phyloP scores from a whole-genome alignment of 495 filamentous ascomycete genomes.

The Melanomma pulvis-pyrius region DNA sequence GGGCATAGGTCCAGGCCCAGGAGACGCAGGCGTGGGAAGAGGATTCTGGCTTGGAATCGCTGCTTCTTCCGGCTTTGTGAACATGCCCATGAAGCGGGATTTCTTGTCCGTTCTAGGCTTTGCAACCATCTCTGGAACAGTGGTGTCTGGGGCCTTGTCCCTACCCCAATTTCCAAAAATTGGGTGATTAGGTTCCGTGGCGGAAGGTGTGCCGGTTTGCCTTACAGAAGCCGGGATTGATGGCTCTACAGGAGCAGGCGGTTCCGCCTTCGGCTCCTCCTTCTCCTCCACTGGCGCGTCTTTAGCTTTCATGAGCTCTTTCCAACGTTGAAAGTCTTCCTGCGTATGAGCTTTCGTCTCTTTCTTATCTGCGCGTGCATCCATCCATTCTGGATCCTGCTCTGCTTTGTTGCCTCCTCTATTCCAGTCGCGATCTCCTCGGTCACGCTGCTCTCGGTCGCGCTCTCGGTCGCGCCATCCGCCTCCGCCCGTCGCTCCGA shows the following conservation, averaged over 20 bases:
- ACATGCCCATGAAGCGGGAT: slow-evolving; percentile 84
- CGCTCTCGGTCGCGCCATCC: slow-evolving; percentile 53
- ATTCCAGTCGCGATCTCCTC: slow-evolving; percentile 41
- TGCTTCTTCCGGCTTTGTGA: slow-evolving; percentile 62
- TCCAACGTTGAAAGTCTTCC: slow-evolving; percentile 95
- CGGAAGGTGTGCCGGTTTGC: slow-evolving; percentile 51
- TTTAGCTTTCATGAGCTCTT: slow-evolving; percentile 82
- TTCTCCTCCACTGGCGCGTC: slow-evolving; percentile 54
- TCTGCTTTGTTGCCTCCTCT: slow-evolving; percentile 47
- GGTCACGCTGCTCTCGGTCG: slow-evolving; percentile 7
- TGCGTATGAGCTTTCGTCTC: slow-evolving; percentile 70
- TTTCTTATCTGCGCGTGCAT: slow-evolving; percentile 36
- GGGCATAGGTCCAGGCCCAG: slow-evolving; percentile 43
- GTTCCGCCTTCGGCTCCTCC: slow-evolving; percentile 36
- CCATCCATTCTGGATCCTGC: slow-evolving; percentile 62
- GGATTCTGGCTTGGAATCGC: slow-evolving; percentile 37
- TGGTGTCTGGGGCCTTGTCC: slow-evolving; percentile 39
- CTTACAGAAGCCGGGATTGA: neutral
- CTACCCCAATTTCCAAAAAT: slow-evolving; percentile 71
- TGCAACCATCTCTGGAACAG: slow-evolving; percentile 42
- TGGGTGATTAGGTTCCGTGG: slow-evolving; percentile 67
- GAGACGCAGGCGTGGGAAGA: slow-evolving; percentile 33
- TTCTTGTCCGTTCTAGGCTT: slow-evolving; percentile 53
- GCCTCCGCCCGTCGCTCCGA: slow-evolving; percentile 25
- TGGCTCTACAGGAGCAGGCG: neutral